These are phyloP conservation scores for Flaveria bidentis DNA, from an alignment of 129 eudicot species.

Conservation along the genomic window DNA sequence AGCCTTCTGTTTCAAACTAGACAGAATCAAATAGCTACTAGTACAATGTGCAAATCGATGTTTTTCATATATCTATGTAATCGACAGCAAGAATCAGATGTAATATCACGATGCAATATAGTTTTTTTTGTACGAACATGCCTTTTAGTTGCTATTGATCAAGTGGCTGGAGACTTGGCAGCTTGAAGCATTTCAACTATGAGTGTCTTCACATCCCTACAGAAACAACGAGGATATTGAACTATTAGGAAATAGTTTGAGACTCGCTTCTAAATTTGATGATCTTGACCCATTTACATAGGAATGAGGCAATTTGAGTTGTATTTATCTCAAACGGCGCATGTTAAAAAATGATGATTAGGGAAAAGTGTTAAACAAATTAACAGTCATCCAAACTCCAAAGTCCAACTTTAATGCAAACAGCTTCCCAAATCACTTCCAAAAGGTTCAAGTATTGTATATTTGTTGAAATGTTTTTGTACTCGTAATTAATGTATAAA, in stretches of 20 bases:
- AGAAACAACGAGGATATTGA: background rate
- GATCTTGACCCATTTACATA: background rate
- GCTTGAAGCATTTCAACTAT: conserved; percentile 93
- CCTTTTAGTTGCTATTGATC: conserved; percentile 18
- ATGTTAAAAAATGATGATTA: too few species aligned
- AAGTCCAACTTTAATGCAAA: background rate
- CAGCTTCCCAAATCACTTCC: background rate
- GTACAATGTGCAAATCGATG: background rate
- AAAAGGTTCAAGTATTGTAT: background rate
- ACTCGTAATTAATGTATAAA: background rate
- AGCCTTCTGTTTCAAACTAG: background rate
- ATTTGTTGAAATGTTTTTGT: background rate
- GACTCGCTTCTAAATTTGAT: conserved; percentile 34
- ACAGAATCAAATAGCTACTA: background rate
- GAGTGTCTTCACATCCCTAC: conserved; percentile 82
- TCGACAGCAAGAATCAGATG: background rate
- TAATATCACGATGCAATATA: background rate
- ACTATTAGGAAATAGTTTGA: background rate
- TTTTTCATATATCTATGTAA: background rate
- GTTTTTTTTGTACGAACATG: background rate
- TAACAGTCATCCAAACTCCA: too few species aligned
- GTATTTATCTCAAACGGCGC: background rate
- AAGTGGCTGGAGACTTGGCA: conserved; percentile 46
- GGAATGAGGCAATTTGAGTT: background rate
- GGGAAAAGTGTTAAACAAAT: too few species aligned